phyloP scores from a whole-genome alignment of 139 green algal genomes.

The Spirogloea muscicola region DNA sequence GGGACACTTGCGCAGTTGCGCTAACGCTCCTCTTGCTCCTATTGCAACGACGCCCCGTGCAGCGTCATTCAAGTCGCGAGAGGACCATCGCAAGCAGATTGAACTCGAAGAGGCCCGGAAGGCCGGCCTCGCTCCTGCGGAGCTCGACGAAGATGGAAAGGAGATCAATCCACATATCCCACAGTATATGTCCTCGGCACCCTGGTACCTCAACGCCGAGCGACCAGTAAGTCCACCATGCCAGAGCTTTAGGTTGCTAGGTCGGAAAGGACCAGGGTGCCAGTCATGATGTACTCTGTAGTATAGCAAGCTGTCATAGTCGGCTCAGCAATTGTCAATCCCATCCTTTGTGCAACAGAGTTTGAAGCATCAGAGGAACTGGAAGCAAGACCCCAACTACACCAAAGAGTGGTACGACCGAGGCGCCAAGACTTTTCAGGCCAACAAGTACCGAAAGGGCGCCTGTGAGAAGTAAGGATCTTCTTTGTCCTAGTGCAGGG shows the following conservation, averaged over 20 bases:
- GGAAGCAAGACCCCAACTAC: slow-evolving; percentile 64
- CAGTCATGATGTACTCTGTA: too few relatives aligned
- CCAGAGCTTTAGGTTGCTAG: neutral
- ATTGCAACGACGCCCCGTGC: slow-evolving; percentile 63
- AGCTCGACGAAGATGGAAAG: slow-evolving; percentile 95
- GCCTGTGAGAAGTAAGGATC: slow-evolving; percentile 88
- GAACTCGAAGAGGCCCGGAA: slow-evolving; percentile 97
- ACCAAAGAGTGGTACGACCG: slow-evolving; percentile 80
- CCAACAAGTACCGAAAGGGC: slow-evolving; percentile 92
- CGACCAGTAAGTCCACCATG: slow-evolving; percentile 38
- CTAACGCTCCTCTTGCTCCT: too few relatives aligned
- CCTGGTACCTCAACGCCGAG: slow-evolving; percentile 85
- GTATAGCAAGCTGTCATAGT: too few relatives aligned
- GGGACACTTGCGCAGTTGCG: neutral
- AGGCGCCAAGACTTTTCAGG: slow-evolving; percentile 86
- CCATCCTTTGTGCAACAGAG: slow-evolving; percentile 57
- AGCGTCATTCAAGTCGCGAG: slow-evolving; percentile 53
- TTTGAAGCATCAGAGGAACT: slow-evolving; percentile 98
- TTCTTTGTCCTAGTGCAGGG: slow-evolving; percentile 8
- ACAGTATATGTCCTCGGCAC: slow-evolving; percentile 92
- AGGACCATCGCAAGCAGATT: slow-evolving; percentile 63
- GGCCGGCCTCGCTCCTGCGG: slow-evolving; percentile 83
- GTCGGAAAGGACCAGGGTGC: neutral
- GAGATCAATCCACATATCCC: slow-evolving; percentile 99
- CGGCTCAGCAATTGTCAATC: slow-evolving; percentile 6